Evolutionary conservation across 2,329 filamentous ascomycete species (phyloP).

Genomic region (Ceratocystis ficicola): DNA sequence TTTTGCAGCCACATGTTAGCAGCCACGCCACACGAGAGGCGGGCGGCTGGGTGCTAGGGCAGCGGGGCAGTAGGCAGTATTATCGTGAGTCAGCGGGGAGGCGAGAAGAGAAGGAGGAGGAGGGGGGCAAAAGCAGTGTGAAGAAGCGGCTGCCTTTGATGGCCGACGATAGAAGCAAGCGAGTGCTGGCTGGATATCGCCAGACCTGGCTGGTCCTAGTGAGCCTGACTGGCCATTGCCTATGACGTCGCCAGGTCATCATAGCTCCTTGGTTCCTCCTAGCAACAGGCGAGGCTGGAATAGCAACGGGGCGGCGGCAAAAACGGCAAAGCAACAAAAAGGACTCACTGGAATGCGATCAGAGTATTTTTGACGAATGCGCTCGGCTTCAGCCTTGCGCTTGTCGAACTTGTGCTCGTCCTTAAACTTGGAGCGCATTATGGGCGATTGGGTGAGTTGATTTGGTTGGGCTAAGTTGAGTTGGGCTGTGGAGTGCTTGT

Average conservation of each 20-base stretch:
- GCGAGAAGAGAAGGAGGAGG: no score
- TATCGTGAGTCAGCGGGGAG: no score
- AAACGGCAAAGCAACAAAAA: constrained; percentile 19
- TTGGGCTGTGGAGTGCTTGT: neutral
- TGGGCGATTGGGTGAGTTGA: constrained; percentile 31
- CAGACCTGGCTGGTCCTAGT: no score
- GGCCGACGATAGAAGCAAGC: no score
- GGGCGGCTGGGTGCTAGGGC: no score
- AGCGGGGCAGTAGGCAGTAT: no score
- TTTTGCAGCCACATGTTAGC: no score
- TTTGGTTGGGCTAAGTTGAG: neutral
- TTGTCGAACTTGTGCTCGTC: constrained; percentile 99
- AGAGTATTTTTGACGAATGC: constrained; percentile 96
- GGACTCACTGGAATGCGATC: constrained; percentile 89
- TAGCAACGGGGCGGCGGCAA: neutral
- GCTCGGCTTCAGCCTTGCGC: constrained; percentile 99
- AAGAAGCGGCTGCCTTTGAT: no score
- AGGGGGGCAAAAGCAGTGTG: neutral
- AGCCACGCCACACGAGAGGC: no score
- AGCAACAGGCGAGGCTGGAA: no score
- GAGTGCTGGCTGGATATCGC: no score
- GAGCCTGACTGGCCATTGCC: neutral
- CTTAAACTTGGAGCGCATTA: constrained; percentile 99
- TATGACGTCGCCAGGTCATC: constrained; percentile 13
- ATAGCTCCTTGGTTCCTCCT: constrained; percentile 2